phyloP scores from a whole-genome alignment of 495 filamentous ascomycete genomes.

The Penicillium paxilli region DNA sequence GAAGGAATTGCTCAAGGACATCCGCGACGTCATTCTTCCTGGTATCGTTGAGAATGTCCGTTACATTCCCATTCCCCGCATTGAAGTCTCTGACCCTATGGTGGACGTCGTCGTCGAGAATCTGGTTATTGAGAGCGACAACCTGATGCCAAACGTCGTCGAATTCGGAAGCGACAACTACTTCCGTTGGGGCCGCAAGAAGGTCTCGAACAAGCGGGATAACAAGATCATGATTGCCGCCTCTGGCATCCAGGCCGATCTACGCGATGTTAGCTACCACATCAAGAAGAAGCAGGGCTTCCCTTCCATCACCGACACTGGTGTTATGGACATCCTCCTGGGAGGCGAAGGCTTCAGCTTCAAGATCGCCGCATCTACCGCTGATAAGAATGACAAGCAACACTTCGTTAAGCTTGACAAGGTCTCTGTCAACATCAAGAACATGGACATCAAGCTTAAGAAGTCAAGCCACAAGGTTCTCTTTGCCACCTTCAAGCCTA shows the following conservation, averaged over 20 bases:
- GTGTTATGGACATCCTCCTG: constrained; percentile 87
- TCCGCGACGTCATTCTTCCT: constrained; percentile 84
- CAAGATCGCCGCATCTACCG: constrained; percentile 84
- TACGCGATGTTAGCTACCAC: constrained; percentile 85
- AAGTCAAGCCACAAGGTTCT: constrained; percentile 93
- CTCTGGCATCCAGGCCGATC: constrained; percentile 73
- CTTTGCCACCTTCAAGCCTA: constrained; percentile 83
- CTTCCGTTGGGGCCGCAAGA: constrained; percentile 92
- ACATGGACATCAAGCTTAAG: constrained; percentile 86
- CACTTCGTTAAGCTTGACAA: constrained; percentile 94
- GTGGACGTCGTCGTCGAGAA: constrained; percentile 92
- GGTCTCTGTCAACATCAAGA: constrained; percentile 78
- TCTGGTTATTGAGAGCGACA: constrained; percentile 91
- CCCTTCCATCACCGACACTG: constrained; percentile 83
- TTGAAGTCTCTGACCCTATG: constrained; percentile 85
- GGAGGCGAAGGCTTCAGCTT: constrained; percentile 87
- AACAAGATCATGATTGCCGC: constrained; percentile 79
- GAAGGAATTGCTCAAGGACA: constrained; percentile 84
- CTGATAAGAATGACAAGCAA: constrained; percentile 71
- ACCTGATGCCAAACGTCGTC: constrained; percentile 92
- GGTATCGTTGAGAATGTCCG: constrained; percentile 81
- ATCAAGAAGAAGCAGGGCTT: constrained; percentile 96
- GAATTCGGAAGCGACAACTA: constrained; percentile 94
- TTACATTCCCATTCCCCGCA: constrained; percentile 91
- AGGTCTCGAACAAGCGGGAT: constrained; percentile 71